Percentiles rank a stretch among this genome's conserved stretches.
Evolutionary conservation across 2,329 filamentous ascomycete species (phyloP).

Genomic region (Monilinia aucupariae): DNA sequence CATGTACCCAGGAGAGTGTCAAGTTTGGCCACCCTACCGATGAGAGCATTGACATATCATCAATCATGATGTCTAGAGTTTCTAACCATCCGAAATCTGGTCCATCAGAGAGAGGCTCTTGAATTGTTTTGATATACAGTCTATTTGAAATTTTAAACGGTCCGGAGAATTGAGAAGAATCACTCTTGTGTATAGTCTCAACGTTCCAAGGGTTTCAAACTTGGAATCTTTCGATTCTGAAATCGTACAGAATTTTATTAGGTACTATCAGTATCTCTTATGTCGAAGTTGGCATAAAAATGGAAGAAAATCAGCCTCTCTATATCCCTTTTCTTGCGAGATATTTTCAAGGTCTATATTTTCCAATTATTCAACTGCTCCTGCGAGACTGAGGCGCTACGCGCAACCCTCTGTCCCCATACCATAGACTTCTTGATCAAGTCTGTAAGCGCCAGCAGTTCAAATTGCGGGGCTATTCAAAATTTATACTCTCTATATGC

Average conservation of each 20-base stretch:
- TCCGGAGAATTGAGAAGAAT: not conserved
- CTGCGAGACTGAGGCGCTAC: constrained; percentile 1
- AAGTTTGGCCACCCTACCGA: not conserved
- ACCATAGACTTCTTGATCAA: not conserved
- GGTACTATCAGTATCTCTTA: not conserved
- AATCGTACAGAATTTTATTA: not conserved
- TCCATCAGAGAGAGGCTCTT: not conserved
- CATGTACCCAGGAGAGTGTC: not conserved
- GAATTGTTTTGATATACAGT: too few relatives aligned
- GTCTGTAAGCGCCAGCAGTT: not conserved
- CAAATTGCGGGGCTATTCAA: not conserved
- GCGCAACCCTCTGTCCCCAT: not conserved
- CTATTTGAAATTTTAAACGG: not conserved
- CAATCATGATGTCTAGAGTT: not conserved
- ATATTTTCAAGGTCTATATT: not conserved
- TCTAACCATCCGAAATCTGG: not conserved
- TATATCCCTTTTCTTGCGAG: not conserved
- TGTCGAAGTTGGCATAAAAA: not conserved
- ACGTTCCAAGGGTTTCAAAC: not conserved
- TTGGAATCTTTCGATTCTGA: not conserved
- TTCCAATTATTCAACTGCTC: not conserved
- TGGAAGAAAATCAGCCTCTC: not conserved
- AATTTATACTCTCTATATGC: not conserved
- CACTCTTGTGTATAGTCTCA: not conserved
- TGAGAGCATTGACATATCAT: not conserved